Base-by-base conservation (phyloP, 1,284 basidiomycete genomes). In the Leccinum proliferum region DNA sequence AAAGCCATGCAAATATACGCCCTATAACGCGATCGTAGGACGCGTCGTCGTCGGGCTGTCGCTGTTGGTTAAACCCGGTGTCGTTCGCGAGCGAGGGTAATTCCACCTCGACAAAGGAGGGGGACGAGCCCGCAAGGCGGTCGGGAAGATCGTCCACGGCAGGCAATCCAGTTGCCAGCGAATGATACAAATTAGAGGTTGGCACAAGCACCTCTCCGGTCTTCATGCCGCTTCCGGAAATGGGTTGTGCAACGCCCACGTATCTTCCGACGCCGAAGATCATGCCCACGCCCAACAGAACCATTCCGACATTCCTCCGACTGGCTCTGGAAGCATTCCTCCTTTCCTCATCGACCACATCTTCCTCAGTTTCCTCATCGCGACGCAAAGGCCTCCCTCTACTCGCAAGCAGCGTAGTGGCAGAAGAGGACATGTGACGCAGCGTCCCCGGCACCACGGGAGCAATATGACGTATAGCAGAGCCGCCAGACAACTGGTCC, bases 1-100 rank as follows among this genome's bases (percentile, higher is more conserved):
- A 97, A 34, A 89, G 73, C 95, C 95, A 98, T 7, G 96, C 94
- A 61, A 90, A 94, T 63, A 94, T 85, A 2, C 95, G 88, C 1
- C 95, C 95, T 58, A 97, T 78, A 15, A 93, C 73, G 56, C 85
- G 88, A 67, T 90, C 82, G 55, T 72, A 75, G 9, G 79, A 73
- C 6, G 75, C 73, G n/a, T 76, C 63, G 43, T 70, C 70, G 53
- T 72, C 69, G 18, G 68, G 66, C 29, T 70, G 74, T 58, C 68
- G 70, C 59, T 74, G 70, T 57, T 70, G 67, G 48, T 10, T 59
- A n/a, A 64, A 63, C 60, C 58, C 50, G 21, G 55, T 35, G 39
- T 67, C 59, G 41, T 59, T 60, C n/a, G 59, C 62, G 57, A 63
- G 46, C 5, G 58, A 37, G 34, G 70, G 72, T n/a, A 76, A 25